Conservation (phyloP, 129 eudicot genomes). For the Deinandra increscens region DNA sequence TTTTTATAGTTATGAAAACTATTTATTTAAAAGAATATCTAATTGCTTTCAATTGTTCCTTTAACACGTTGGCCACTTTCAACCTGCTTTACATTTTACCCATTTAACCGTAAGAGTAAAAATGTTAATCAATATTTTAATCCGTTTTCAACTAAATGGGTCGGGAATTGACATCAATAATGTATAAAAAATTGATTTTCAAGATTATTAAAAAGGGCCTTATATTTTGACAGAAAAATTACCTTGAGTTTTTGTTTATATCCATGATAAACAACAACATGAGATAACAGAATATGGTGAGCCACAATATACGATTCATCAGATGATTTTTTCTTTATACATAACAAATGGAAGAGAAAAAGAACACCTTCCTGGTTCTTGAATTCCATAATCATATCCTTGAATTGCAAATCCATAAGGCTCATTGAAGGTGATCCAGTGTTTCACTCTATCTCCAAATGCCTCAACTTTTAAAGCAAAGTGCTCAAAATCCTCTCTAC, state of each 20-base stretch:
- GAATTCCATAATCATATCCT: too few relatives aligned
- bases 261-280: conserved; percentile 66
- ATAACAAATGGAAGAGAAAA: too few relatives aligned
- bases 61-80: neutral
- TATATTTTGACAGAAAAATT: neutral
- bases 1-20: neutral
- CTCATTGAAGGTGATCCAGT: conserved; percentile 97
- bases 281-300: conserved; percentile 81
- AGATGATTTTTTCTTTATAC: too few relatives aligned
- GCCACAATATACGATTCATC: too few relatives aligned
- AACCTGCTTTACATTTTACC: neutral
- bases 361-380: too few relatives aligned
- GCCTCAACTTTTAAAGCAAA: conserved; percentile 74
- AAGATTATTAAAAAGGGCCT: neutral
- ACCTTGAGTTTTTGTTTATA: conserved; percentile 72
- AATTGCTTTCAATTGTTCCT: neutral
- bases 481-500: conserved; percentile 73
- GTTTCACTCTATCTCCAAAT: conserved; percentile 87
- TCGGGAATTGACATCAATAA: too few relatives aligned
- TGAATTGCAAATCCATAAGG: conserved; percentile 80
- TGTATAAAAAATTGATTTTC: neutral
- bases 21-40: neutral
- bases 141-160: neutral
- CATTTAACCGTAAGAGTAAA: neutral
- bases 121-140: neutral